Evolutionary conservation across 208 protist genomes (phyloP).

Genomic region (Trypanosoma congolense): DNA sequence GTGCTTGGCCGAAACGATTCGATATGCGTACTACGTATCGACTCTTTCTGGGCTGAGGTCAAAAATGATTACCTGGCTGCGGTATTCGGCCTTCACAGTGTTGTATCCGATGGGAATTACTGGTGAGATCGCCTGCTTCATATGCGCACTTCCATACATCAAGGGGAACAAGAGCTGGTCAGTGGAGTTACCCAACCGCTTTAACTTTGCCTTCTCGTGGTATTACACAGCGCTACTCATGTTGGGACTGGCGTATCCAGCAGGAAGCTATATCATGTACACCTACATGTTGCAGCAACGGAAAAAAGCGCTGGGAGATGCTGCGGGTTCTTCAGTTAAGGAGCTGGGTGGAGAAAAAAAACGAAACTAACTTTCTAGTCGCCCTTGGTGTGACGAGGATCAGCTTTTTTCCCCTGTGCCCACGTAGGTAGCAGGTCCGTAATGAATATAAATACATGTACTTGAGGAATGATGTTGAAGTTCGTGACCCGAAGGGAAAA

Average conservation of each 20-base stretch:
- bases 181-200: slow-evolving; percentile 70
- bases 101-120: slow-evolving; percentile 89
- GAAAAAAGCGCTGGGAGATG: slow-evolving; percentile 44
- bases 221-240: slow-evolving; percentile 66
- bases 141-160: slow-evolving; percentile 69
- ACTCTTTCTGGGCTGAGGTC: slow-evolving; percentile 42
- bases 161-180: slow-evolving; percentile 55
- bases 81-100: slow-evolving; percentile 87
- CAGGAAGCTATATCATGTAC: slow-evolving; percentile 86
- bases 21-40: slow-evolving; percentile 83
- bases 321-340: background rate
- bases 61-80: slow-evolving; percentile 72
- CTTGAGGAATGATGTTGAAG: too few species aligned
- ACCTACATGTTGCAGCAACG: slow-evolving; percentile 87
- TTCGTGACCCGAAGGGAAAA: too few species aligned
- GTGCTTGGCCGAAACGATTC: slow-evolving; percentile 82
- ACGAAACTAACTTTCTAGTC: background rate
- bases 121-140: slow-evolving; percentile 78
- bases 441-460: too few species aligned
- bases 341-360: background rate
- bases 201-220: slow-evolving; percentile 80
- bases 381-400: too few species aligned
- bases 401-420: too few species aligned
- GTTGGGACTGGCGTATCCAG: slow-evolving; percentile 69
- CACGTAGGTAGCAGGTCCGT: too few species aligned